Percentiles rank a stretch among this genome's conserved stretches.
Conservation (phyloP, 2,329 filamentous ascomycete genomes). For the Hymenoscyphus repandus region DNA sequence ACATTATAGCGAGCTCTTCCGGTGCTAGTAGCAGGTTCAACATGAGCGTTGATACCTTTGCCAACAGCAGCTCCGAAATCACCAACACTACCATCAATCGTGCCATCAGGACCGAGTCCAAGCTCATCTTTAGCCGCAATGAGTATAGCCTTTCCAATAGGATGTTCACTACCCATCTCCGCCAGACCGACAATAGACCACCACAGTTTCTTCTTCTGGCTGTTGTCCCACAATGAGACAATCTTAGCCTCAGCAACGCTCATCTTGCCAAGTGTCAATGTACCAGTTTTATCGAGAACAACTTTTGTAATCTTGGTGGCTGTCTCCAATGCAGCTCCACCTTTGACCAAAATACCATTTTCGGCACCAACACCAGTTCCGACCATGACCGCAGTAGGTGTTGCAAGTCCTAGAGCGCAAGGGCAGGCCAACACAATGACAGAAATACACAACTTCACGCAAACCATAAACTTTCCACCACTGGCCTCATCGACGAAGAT, state of each 20-base stretch:
- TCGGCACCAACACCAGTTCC: conserved; percentile 95
- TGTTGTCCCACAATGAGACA: conserved; percentile 62
- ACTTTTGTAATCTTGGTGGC: conserved; percentile 87
- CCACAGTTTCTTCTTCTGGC: conserved; percentile 70
- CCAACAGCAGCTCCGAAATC: conserved; percentile 82
- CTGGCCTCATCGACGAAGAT: conserved; percentile 78
- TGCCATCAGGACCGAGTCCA: conserved; percentile 63
- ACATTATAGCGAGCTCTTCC: conserved; percentile 70
- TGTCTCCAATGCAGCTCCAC: conserved; percentile 84
- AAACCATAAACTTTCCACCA: conserved; percentile 93
- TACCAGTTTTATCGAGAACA: conserved; percentile 94
- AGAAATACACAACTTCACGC: conserved; percentile 93
- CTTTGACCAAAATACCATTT: conserved; percentile 96
- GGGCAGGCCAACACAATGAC: conserved; percentile 98
- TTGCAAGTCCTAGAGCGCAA: conserved; percentile 91
- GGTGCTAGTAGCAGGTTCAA: conserved; percentile 68
- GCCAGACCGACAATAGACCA: conserved; percentile 95
- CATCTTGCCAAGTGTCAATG: conserved; percentile 93
- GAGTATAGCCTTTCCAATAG: conserved; percentile 85
- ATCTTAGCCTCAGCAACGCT: conserved; percentile 72
- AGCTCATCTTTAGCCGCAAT: conserved; percentile 70
- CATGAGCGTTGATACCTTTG: conserved; percentile 73
- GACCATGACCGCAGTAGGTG: conserved; percentile 97
- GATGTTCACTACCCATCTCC: conserved; percentile 93
- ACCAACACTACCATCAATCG: conserved; percentile 76